A percentile compares a stretch with the other conserved stretches of the same genome.
These are phyloP conservation scores for Raphanus hybrid DNA, from an alignment of 441 rosid species.

Conservation along the genomic window DNA sequence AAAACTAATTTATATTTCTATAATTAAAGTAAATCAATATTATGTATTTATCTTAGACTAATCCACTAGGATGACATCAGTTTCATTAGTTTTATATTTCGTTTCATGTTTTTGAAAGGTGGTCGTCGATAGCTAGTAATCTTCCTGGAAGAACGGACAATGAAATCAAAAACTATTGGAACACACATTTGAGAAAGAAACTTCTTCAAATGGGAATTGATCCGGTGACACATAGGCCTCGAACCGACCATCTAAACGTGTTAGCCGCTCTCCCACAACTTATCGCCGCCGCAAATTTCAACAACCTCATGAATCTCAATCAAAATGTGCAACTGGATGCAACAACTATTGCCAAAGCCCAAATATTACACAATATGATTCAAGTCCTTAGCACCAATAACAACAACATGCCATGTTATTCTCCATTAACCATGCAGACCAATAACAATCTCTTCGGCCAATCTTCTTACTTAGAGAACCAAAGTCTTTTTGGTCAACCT, in stretches of 20 bases:
- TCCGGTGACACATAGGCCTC: no score
- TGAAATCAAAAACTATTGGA: no score
- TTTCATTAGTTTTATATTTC: no score
- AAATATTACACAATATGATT: constrained; percentile 51
- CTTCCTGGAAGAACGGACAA: no score
- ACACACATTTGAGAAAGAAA: no score
- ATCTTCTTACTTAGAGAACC: constrained; percentile 35
- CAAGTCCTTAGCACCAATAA: constrained; percentile 45
- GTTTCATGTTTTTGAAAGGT: no score
- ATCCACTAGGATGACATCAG: no score
- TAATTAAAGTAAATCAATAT: no score
- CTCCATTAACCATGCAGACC: constrained; percentile 31
- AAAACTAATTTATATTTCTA: no score
- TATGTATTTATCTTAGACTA: no score
- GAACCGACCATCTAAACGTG: constrained; percentile 2
- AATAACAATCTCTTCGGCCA: constrained; percentile 6
- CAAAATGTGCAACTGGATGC: constrained; percentile 54
- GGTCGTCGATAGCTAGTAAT: no score
- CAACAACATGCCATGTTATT: constrained; percentile 31
- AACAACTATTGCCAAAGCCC: constrained; percentile 61
- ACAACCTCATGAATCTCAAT: constrained; percentile 43
- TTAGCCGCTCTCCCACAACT: constrained; percentile 55
- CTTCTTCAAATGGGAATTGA: no score
- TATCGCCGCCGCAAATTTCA: constrained; percentile 47
- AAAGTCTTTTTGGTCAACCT: constrained; percentile 32